Base-by-base conservation (phyloP, 352 stramenopile genomes). In the Phytophthora brassicae region DNA sequence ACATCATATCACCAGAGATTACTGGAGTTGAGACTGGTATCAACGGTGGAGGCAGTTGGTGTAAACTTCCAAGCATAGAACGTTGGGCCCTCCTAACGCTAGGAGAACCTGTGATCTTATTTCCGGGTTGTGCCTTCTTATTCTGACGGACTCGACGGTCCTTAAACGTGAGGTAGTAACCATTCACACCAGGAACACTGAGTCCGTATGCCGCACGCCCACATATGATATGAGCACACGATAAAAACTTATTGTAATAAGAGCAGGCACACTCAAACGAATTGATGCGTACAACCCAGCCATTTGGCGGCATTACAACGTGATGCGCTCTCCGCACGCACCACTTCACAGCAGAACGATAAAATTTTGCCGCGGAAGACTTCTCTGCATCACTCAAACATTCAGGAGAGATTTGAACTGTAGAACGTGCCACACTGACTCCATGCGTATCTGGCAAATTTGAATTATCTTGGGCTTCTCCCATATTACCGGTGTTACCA, bases 211-310 rank as follows among this genome's bases (percentile, higher is more conserved):
- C 44, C 0, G 26, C 36, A 13, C 45, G 55, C 17, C 55, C 55
- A 46, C 35, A 56, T 4, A 56, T 63, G 4, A 56, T 29, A 13
- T 63, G 35, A 8, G 24, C 45, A 26, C 55, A 63, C 1, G 24
- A 42, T 20, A 56, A 14, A 50, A 55, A 56, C 19, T 56, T 56
- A 4, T 35, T 63, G 17, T 17, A 63, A 19, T 63, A 45, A 5
- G 14, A 28, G 19, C 55, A 50, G 6, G 12, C 29, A 35, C 45
- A 56, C 45, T 43, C 13, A 22, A 44, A 36, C 0, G 24, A 6
- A 7, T 56, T 20, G 14, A 36, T 4, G 2, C 17, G 12, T 26
- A 63, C 55, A 9, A 55, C 33, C 55, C 55, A 62, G 2, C 22
- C 35, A 4, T 49, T 19, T 4, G 6, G 9, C 5, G 44, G 55